Percentiles rank a stretch among this genome's conserved stretches.
phyloP scores from a whole-genome alignment of 192 early-diverging fungal genomes.

The Kickxella alabastrina region DNA sequence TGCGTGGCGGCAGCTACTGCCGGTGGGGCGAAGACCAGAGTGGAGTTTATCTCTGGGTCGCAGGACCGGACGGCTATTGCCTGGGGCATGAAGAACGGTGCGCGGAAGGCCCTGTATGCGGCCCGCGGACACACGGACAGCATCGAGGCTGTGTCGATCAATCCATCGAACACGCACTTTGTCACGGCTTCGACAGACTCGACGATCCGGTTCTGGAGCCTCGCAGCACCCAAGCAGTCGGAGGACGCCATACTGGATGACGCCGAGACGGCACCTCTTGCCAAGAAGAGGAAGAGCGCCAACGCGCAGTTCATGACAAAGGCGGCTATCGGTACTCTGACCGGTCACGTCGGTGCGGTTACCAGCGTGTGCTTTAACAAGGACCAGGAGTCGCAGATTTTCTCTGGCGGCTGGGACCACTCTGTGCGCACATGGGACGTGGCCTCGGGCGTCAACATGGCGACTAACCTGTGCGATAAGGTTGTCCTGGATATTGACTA shows the following conservation, averaged over 20 bases:
- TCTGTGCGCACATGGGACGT: constrained; percentile 89
- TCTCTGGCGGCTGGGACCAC: constrained; percentile 91
- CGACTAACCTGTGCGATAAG: constrained; percentile 88
- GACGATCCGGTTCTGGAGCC: constrained; percentile 76
- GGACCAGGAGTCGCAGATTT: constrained; percentile 61
- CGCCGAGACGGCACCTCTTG: constrained; percentile 22
- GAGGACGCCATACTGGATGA: constrained; percentile 37
- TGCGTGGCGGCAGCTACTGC: constrained; percentile 59
- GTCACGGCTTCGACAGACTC: constrained; percentile 70
- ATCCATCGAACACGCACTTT: constrained; percentile 51
- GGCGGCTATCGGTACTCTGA: constrained; percentile 47
- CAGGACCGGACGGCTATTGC: constrained; percentile 66
- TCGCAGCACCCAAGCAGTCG: constrained; percentile 52
- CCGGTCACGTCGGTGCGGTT: constrained; percentile 77
- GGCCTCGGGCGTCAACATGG: constrained; percentile 64
- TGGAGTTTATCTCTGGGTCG: constrained; percentile 55
- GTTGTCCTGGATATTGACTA: constrained; percentile 73
- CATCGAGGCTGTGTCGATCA: constrained; percentile 71
- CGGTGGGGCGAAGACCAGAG: constrained; percentile 36
- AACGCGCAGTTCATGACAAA: constrained; percentile 29
- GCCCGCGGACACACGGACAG: constrained; percentile 77
- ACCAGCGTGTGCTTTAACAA: constrained; percentile 68
- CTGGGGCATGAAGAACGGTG: constrained; percentile 55
- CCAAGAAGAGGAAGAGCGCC: constrained; percentile 33
- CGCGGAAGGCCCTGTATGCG: constrained; percentile 57